Percentiles rank a stretch among this genome's conserved stretches.
Evolutionary conservation across 1,284 basidiomycete genomes (phyloP).

Genomic region (Ceratobasidium sp.): DNA sequence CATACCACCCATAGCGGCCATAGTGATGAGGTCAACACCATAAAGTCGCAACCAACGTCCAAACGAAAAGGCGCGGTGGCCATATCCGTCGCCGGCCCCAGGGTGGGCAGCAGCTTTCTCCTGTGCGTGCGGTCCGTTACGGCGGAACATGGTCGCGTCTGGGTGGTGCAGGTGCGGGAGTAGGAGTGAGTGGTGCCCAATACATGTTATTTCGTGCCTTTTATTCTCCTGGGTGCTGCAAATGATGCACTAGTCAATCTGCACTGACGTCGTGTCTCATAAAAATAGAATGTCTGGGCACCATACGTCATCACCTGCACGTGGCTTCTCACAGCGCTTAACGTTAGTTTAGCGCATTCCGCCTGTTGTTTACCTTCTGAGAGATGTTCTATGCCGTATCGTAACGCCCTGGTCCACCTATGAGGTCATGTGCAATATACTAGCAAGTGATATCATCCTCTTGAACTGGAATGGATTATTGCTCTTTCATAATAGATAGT

Average conservation of each 20-base stretch:
- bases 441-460: no score
- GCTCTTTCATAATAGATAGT: no score
- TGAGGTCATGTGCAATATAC: no score
- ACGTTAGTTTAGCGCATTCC: slow-evolving; percentile 9
- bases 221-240: slow-evolving; percentile 4
- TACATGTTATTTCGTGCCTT: slow-evolving; percentile 9
- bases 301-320: slow-evolving; percentile 18
- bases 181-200: background rate
- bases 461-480: no score
- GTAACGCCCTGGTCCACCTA: no score
- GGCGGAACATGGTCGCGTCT: slow-evolving; percentile 34
- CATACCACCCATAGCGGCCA: slow-evolving; percentile 62
- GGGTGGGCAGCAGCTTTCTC: slow-evolving; percentile 38
- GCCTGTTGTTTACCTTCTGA: background rate
- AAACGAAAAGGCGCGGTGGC: slow-evolving; percentile 54
- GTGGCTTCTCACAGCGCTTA: slow-evolving; percentile 4
- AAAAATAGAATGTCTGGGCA: slow-evolving; percentile 13
- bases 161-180: background rate
- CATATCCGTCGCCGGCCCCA: slow-evolving; percentile 29
- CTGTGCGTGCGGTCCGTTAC: slow-evolving; percentile 21
- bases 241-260: slow-evolving; percentile 12
- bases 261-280: slow-evolving; percentile 10
- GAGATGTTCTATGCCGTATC: no score
- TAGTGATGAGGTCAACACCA: slow-evolving; percentile 64
- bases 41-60: slow-evolving; percentile 61